Evolutionary conservation across 768 basidiomycete genomes (phyloP).

Genomic region (Pleurotus sapidus): DNA sequence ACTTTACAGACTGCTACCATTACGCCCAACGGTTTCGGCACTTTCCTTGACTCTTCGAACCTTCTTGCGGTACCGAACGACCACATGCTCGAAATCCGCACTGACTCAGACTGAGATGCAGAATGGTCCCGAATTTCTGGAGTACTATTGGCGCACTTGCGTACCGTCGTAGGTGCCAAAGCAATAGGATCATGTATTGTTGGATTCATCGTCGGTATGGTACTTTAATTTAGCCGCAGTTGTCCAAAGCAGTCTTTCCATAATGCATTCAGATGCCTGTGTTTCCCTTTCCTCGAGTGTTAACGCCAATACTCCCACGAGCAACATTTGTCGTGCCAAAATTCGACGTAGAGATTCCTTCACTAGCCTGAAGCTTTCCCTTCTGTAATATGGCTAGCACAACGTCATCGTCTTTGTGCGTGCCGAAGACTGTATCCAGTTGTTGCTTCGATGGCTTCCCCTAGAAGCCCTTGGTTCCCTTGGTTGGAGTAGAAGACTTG

Average conservation of each 20-base stretch:
- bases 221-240: neutral
- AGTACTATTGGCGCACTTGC: too few relatives aligned
- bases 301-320: constrained; percentile 31
- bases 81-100: too few relatives aligned
- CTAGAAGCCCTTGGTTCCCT: constrained; percentile 75
- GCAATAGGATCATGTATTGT: neutral
- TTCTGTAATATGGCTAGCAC: constrained; percentile 56
- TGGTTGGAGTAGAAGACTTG: constrained; percentile 66
- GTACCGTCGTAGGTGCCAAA: neutral
- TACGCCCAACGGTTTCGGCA: too few relatives aligned
- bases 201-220: neutral
- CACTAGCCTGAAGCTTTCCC: constrained; percentile 56
- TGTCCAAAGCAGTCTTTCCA: neutral
- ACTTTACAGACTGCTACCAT: too few relatives aligned
- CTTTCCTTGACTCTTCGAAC: too few relatives aligned
- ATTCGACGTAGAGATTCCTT: constrained; percentile 30
- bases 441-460: constrained; percentile 77
- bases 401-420: constrained; percentile 63
- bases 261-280: constrained; percentile 27
- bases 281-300: constrained; percentile 36
- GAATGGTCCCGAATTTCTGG: too few relatives aligned
- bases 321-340: constrained; percentile 18
- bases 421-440: constrained; percentile 70
- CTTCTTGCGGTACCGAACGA: too few relatives aligned
- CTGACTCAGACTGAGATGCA: too few relatives aligned